Percentiles rank a stretch among this genome's conserved stretches.
phyloP scores from a whole-genome alignment of 176 grass and related monocot species.

The Phoenix dactylifera region DNA sequence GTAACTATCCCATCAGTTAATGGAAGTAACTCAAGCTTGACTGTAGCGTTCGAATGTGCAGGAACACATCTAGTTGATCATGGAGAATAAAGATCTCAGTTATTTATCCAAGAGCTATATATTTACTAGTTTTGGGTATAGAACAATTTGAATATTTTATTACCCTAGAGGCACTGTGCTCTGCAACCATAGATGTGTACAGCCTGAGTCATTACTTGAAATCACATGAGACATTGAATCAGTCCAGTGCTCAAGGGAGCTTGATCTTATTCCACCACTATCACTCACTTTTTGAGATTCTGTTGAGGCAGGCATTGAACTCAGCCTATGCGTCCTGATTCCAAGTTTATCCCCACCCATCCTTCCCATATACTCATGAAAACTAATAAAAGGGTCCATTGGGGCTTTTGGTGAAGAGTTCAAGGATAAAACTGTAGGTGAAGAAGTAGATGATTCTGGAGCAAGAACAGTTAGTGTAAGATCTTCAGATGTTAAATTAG shows the following conservation, averaged over 20 bases:
- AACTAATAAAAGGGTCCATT: slow-evolving; percentile 31
- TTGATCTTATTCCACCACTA: slow-evolving; percentile 32
- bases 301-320: slow-evolving; percentile 28
- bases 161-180: slow-evolving; percentile 95
- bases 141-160: slow-evolving; percentile 13
- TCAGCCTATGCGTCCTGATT: slow-evolving; percentile 27
- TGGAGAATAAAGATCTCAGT: neutral
- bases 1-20: slow-evolving; percentile 93
- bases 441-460: slow-evolving; percentile 73
- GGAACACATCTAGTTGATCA: slow-evolving; percentile 63
- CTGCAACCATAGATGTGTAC: slow-evolving; percentile 95
- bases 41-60: slow-evolving; percentile 71
- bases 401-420: slow-evolving; percentile 67
- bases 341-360: slow-evolving; percentile 29
- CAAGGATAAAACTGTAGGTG: slow-evolving; percentile 64
- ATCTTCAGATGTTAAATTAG: slow-evolving; percentile 85
- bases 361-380: slow-evolving; percentile 35
- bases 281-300: slow-evolving; percentile 46
- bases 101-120: no score
- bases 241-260: neutral
- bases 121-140: neutral
- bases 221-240: neutral
- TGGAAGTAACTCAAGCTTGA: slow-evolving; percentile 92
- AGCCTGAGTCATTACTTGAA: slow-evolving; percentile 39
- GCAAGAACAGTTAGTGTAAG: slow-evolving; percentile 94